phyloP scores from a whole-genome alignment of 129 eudicot species.

The Artemisia tridentata region DNA sequence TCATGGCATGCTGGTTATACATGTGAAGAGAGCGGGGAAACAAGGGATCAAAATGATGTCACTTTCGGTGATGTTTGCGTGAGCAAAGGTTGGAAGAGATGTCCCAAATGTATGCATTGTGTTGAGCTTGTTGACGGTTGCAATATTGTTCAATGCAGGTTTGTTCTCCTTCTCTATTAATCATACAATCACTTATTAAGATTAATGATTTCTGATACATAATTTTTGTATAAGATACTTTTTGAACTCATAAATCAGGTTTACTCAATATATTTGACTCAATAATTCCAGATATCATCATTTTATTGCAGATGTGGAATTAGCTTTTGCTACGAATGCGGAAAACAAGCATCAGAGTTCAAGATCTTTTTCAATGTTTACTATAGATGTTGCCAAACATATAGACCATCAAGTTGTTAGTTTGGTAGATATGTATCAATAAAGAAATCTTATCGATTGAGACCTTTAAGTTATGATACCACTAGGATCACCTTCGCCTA shows the following conservation, averaged over 20 bases:
- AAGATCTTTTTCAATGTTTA: not conserved
- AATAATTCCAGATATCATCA: not conserved
- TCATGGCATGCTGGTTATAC: constrained; percentile 47
- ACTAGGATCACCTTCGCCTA: too few relatives aligned
- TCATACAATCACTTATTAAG: too few relatives aligned
- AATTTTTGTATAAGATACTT: not conserved
- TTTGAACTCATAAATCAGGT: constrained; percentile 37
- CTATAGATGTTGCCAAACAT: too few relatives aligned
- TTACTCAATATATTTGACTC: constrained; percentile 38
- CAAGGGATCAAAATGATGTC: constrained; percentile 36
- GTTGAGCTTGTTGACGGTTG: constrained; percentile 19
- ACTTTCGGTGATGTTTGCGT: constrained; percentile 43
- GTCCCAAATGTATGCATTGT: constrained; percentile 44
- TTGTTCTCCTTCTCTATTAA: not conserved
- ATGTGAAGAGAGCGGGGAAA: constrained; percentile 38
- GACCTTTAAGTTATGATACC: too few relatives aligned
- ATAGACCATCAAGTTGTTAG: too few relatives aligned
- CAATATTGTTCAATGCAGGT: not conserved
- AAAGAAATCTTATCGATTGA: too few relatives aligned
- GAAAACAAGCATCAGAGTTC: not conserved
- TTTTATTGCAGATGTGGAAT: too few relatives aligned
- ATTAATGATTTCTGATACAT: too few relatives aligned
- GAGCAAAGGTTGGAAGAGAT: constrained; percentile 31
- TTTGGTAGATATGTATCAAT: too few relatives aligned
- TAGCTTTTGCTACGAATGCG: too few relatives aligned